Evolutionary conservation across 345 rosid genomes (phyloP), one percentile per base, ranked within the genome.

Genomic region (Gossypium turneri): DNA sequence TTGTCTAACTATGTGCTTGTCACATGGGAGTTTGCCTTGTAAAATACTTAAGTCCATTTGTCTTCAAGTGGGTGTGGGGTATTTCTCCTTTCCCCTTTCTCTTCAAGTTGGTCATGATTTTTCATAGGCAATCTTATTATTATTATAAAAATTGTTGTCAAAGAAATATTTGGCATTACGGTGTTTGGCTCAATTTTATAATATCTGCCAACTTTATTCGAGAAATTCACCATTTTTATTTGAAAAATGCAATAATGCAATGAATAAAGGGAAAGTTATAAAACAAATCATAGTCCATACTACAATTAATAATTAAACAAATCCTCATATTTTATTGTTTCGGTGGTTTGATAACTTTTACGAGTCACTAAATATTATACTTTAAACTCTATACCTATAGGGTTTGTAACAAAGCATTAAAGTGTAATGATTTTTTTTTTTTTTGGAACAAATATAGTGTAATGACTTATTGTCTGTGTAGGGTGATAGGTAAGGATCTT

Each of bases 1-100:
- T 5, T 12, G 13, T 67, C 71, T 47, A 67, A 20, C 20, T 67
- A 67, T 47, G 13, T 67, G 71, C 71, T 67, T 17, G 12, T 22
- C 71, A 67, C 71, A 67, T 67, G 56, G 56, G 66, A 34, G n/a
- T 65, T 65, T 65, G 52, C 52, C 22, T 56, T 56, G 12, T 19
- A 9, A 12, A 47, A 2, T 47, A 45, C 48, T 47, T 58, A 4
- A 44, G 17, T 66, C 53, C 53, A 45, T 58, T 24, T 45, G 34
- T 47, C 20, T 47, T 67, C 53, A 13, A 67, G 71, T 67, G 56
- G 38, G 27, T 13, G 71, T 67, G 71, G 71, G 71, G 71, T 47
- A 47, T 47, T 24, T 15, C 27, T 15, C 9, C 41, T 34, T 34
- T 34, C 41, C 41, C 41, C 41, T 34, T 34, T 57, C 7, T 22